Evolutionary conservation across 2,329 filamentous ascomycete species (phyloP).

Genomic region (Cladophialophora chaetospira): DNA sequence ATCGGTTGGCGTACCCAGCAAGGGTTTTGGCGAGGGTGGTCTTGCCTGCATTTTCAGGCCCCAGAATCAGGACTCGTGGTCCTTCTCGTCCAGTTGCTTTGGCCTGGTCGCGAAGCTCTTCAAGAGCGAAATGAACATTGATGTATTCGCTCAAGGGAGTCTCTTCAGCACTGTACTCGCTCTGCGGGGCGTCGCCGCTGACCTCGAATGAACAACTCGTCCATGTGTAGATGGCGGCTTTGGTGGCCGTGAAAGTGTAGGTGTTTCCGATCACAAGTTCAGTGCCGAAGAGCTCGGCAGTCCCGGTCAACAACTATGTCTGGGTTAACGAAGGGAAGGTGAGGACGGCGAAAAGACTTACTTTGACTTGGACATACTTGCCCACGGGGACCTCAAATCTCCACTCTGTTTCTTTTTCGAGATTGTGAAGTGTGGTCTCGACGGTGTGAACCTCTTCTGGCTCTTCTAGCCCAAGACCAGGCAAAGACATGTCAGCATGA

Average conservation of each 20-base stretch:
- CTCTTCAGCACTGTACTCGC: constrained; percentile 72
- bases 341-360: constrained; percentile 34
- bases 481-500: constrained; percentile 65
- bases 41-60: constrained; percentile 77
- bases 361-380: constrained; percentile 56
- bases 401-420: constrained; percentile 72
- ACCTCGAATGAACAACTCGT: constrained; percentile 86
- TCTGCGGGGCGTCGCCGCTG: constrained; percentile 61
- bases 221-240: constrained; percentile 90
- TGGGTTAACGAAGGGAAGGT: neutral
- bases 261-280: constrained; percentile 79
- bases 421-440: constrained; percentile 51
- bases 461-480: constrained; percentile 69
- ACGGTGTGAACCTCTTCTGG: constrained; percentile 51
- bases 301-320: constrained; percentile 69
- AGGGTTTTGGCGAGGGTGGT: constrained; percentile 77
- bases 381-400: constrained; percentile 70
- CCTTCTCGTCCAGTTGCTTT: constrained; percentile 57
- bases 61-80: constrained; percentile 82
- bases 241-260: constrained; percentile 79
- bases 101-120: constrained; percentile 68
- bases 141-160: constrained; percentile 78
- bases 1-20: constrained; percentile 75
- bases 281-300: constrained; percentile 91
- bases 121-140: constrained; percentile 86